Evolutionary conservation across 2,329 filamentous ascomycete genomes (phyloP), one percentile per base, ranked within the genome.

Genomic region (Atkinsonella texensis): DNA sequence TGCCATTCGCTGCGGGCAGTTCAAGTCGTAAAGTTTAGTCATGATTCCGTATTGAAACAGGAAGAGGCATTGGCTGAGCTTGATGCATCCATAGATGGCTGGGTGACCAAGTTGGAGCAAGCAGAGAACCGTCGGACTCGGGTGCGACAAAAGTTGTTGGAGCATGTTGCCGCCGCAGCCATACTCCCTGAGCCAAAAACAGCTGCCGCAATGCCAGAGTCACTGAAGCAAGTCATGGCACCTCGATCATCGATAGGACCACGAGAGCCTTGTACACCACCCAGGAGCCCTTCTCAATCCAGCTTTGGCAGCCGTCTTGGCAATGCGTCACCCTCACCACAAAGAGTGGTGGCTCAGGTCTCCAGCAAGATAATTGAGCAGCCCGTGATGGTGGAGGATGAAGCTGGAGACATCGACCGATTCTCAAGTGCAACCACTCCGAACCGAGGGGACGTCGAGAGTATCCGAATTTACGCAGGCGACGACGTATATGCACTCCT

Each of bases 11-110:
- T 90, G 10, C 83, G 84, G 48, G 84, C 83, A 17, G 81, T 84
- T 9, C 79, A 84, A 33, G 77, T 80, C 5, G 80, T 83, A 52
- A 83, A 80, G 57, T 88, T 89, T 64, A 87, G 81, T 57, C 77
- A 83, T 56, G 85, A 89, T 55, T 82, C 81, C 18, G 80, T 91
- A 64, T 73, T 90, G 42, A 87, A 85, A 69, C 86, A 90, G 63
- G 86, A 90, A 65, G 86, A 90, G 66, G 84, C 85, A 1, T 73
- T 91, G 11, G 80, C 82, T 1, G 86, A 89, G 64, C 76, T 91
- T 7, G 86, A 91, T 62, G 71, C 76, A 15, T 86, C 83, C 2
- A 90, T 91, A 56, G 87, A 90, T 60, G 85, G 89, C 62, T 90
- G 87, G 83, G 81, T 87, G 47, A 74, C 70, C 58, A 90, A 90